Evolutionary conservation across 306 rosid genomes (phyloP).

Genomic region (Cotoneaster glaucophyllus): DNA sequence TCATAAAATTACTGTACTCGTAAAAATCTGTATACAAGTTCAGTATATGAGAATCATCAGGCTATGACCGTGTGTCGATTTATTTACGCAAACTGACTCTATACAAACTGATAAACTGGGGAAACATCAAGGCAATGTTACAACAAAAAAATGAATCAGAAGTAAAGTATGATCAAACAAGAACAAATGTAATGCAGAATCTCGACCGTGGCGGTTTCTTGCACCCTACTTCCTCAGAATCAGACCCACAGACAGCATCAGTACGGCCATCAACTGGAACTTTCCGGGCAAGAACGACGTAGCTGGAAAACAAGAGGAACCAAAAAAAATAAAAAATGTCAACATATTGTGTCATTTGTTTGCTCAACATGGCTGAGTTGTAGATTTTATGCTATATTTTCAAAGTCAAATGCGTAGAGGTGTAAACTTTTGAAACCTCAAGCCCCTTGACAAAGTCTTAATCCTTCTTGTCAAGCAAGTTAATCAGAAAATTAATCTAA

Average conservation of each 20-base stretch:
- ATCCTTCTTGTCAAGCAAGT: background rate
- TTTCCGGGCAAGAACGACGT: conserved; percentile 39
- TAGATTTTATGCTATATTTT: background rate
- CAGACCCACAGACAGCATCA: conserved; percentile 41
- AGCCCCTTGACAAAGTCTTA: conserved; percentile 2
- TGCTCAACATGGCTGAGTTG: background rate
- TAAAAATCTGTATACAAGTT: background rate
- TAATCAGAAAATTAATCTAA: background rate
- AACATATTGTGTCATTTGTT: background rate
- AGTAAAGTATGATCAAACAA: background rate
- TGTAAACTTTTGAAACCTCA: conserved; percentile 1
- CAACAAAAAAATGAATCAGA: background rate
- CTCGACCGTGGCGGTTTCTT: background rate
- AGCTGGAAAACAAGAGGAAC: conserved; percentile 33
- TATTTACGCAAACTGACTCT: conserved; percentile 15
- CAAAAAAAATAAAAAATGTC: background rate
- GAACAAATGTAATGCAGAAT: background rate
- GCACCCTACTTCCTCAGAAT: conserved; percentile 40
- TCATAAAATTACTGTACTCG: background rate
- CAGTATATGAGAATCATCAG: conserved; percentile 7
- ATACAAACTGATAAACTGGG: conserved; percentile 17
- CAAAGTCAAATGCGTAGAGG: conserved; percentile 9
- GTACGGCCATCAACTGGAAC: conserved; percentile 33
- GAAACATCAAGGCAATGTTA: conserved; percentile 15
- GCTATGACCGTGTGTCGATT: conserved; percentile 7